A percentile compares a stretch with the other conserved stretches of the same genome.
Conservation (phyloP, 1,284 basidiomycete genomes). For the Anthracocystis setariae region DNA sequence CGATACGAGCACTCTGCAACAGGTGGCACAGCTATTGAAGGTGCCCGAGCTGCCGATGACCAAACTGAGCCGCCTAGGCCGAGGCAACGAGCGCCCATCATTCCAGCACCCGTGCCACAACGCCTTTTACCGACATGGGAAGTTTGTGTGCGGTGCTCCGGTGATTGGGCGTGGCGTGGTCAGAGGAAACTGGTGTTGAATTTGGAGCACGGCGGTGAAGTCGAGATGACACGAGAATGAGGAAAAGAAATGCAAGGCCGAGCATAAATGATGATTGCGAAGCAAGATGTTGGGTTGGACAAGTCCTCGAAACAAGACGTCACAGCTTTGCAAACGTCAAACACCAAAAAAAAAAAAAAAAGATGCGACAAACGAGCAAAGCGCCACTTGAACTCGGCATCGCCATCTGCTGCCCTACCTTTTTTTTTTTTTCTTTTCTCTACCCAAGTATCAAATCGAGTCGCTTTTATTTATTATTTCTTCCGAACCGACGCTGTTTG, state of each 20-base stretch:
- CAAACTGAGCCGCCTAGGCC: constrained; percentile 20
- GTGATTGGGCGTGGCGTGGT: too few relatives aligned
- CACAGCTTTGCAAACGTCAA: constrained; percentile 6
- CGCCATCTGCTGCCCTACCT: constrained; percentile 12
- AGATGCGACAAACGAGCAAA: constrained; percentile 16
- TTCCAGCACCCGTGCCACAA: constrained; percentile 29
- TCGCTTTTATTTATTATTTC: constrained; percentile 1
- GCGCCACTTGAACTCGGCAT: constrained; percentile 15
- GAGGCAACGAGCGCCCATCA: constrained; percentile 44
- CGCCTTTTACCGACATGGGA: constrained; percentile 21
- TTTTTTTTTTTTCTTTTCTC: too few relatives aligned
- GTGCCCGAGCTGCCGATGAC: constrained; percentile 19
- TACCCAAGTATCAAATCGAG: background rate
- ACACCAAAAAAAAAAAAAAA: constrained; percentile 10
- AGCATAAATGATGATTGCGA: background rate
- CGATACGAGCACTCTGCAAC: constrained; percentile 39
- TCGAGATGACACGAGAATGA: too few relatives aligned
- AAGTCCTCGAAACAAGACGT: constrained; percentile 1
- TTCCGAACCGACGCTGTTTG: too few relatives aligned
- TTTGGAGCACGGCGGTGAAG: too few relatives aligned
- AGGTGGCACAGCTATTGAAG: constrained; percentile 5
- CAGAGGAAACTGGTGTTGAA: too few relatives aligned
- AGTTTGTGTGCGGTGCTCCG: background rate
- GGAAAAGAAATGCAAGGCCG: background rate
- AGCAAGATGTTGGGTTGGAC: background rate